A percentile compares a stretch with the other conserved stretches of the same genome.
These are phyloP conservation scores for Ophiostoma angusticollis DNA, from an alignment of 2,329 filamentous ascomycete genomes.

Conservation along the genomic window DNA sequence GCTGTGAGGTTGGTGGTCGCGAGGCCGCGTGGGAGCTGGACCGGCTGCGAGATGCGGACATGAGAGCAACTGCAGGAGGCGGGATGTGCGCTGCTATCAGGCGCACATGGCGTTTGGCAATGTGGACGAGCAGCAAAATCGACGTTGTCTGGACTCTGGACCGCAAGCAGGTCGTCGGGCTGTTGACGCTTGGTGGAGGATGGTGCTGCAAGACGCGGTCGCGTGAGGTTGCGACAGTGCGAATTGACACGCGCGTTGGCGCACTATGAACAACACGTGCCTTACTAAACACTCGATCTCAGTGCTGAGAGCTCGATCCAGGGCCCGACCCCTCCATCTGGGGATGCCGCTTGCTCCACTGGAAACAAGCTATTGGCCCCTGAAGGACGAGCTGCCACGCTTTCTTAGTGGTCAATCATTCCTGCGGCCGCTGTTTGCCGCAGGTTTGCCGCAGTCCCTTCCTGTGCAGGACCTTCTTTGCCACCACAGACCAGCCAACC, in stretches of 20 bases:
- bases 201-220: conserved; percentile 7
- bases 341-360: not conserved
- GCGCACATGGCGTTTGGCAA: conserved; percentile 2
- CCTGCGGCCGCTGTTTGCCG: too few relatives aligned
- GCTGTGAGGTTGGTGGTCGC: conserved; percentile 25
- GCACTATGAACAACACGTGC: too few relatives aligned
- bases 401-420: too few relatives aligned
- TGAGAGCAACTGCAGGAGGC: conserved; percentile 1
- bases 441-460: too few relatives aligned
- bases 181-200: conserved; percentile 1
- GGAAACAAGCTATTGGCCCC: too few relatives aligned
- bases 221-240: conserved; percentile 5
- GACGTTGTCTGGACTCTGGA: not conserved
- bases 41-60: conserved; percentile 8
- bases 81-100: not conserved
- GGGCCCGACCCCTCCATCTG: not conserved
- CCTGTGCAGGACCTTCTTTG: too few relatives aligned
- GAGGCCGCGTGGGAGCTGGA: conserved; percentile 32
- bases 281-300: too few relatives aligned
- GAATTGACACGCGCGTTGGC: too few relatives aligned
- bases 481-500: too few relatives aligned
- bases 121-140: not conserved
- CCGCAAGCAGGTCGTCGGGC: not conserved
- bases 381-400: too few relatives aligned
- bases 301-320: conserved; percentile 6